These are phyloP conservation scores for Alternaria alternata DNA, from an alignment of 2,329 filamentous ascomycete genomes.

Conservation along the genomic window DNA sequence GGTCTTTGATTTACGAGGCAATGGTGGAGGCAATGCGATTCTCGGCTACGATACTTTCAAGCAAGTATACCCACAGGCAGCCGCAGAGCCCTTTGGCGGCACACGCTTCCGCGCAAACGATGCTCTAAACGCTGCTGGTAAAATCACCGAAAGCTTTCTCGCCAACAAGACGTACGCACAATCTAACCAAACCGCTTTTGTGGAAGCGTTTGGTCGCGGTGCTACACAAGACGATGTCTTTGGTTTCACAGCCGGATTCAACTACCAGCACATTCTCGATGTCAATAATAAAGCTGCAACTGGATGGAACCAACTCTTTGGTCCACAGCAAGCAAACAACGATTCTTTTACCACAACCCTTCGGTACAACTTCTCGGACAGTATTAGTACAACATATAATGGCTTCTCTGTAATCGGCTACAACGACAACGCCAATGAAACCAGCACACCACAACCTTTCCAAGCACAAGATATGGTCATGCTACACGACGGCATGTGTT, in stretches of 20 bases:
- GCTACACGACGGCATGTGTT: constrained; percentile 57
- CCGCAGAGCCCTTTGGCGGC: constrained; percentile 54
- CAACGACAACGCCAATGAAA: constrained; percentile 40
- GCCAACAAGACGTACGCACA: constrained; percentile 41
- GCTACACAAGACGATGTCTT: constrained; percentile 34
- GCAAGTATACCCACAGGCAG: constrained; percentile 60
- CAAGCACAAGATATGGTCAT: constrained; percentile 52
- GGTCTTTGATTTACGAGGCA: constrained; percentile 69
- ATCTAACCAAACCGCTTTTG: constrained; percentile 38
- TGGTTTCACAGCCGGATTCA: constrained; percentile 38
- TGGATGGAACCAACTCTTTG: constrained; percentile 50
- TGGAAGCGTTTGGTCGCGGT: constrained; percentile 33
- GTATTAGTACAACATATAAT: constrained; percentile 38
- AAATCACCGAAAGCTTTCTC: constrained; percentile 41
- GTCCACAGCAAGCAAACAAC: constrained; percentile 41
- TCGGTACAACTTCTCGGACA: constrained; percentile 50
- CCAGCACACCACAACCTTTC: constrained; percentile 47
- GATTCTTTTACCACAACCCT: constrained; percentile 48
- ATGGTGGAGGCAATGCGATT: constrained; percentile 63
- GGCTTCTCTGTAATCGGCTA: constrained; percentile 45
- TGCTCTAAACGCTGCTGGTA: constrained; percentile 47
- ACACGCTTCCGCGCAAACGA: constrained; percentile 58
- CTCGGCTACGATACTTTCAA: constrained; percentile 59
- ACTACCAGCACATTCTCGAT: constrained; percentile 46
- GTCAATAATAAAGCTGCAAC: constrained; percentile 38